These are phyloP conservation scores for Ceratocystis eucalypticola DNA, from an alignment of 2,329 filamentous ascomycete species.

Conservation along the genomic window DNA sequence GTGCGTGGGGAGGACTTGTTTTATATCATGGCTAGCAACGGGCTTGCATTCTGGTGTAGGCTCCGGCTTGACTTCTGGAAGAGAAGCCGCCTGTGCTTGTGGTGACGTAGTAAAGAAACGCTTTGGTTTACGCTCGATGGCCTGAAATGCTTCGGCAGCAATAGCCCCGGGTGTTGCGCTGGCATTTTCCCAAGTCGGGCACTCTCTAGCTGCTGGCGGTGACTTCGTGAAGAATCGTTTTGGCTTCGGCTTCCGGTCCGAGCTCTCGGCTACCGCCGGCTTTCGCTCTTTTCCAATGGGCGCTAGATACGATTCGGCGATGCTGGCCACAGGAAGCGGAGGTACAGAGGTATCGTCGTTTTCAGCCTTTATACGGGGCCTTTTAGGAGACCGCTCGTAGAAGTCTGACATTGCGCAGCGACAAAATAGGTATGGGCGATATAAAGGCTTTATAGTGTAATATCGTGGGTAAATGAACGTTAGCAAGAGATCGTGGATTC, in stretches of 20 bases:
- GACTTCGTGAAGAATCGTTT: conserved; percentile 10
- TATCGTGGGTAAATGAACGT: not conserved
- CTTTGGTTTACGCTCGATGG: not conserved
- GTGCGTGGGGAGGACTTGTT: not conserved
- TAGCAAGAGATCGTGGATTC: not conserved
- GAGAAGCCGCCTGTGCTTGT: not conserved
- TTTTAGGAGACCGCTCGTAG: conserved; percentile 12
- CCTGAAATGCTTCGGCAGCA: not conserved
- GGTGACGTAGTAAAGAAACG: not conserved
- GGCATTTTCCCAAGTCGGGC: no score
- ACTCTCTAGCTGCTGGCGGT: not conserved
- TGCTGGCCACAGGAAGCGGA: not conserved
- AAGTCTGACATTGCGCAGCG: conserved; percentile 3
- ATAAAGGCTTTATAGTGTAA: not conserved
- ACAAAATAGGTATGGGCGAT: no score
- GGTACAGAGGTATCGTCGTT: not conserved
- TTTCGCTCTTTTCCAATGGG: conserved; percentile 8
- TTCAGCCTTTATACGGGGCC: conserved; percentile 9
- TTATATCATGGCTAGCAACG: not conserved
- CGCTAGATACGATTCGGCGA: conserved; percentile 15
- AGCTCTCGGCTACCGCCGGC: not conserved
- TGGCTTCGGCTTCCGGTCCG: conserved; percentile 7
- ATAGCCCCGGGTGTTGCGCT: no score
- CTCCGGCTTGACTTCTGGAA: not conserved
- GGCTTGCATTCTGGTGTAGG: not conserved